Base-by-base conservation (phyloP, 1,284 basidiomycete genomes). In the Trametes versicolor region DNA sequence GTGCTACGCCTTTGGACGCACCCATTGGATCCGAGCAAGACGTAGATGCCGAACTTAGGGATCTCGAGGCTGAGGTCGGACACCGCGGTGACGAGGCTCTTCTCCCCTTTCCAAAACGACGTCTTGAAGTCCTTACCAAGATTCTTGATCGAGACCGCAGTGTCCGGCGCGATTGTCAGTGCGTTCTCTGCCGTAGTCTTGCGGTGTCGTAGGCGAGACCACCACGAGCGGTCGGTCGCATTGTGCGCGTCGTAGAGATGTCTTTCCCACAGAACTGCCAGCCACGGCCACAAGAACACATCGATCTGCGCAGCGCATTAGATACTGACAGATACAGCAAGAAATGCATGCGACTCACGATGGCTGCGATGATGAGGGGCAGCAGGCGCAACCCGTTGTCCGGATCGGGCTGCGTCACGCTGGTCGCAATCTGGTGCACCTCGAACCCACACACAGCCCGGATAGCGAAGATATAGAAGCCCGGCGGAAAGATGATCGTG, bases 11-110 rank as follows among this genome's bases (percentile, higher is more conserved):
- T 41, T 41, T 9, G 39, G 17, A 17, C 84, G 43, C 50, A 87
- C 88, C 90, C 90, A 67, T 92, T 92, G 1, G 88, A 87, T 15
- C 92, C 93, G 5, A 94, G 79, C 8, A 94, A 78, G 17, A 93
- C 91, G 70, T 89, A 93, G 39, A 94, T 92, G 10, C 90, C 91
- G 17, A 79, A 81, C 69, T 87, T 86, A 1, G 90, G 91, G 8
- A 93, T 83, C 64, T 88, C 83, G 55, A 93, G 75, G 0, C 86
- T 86, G 27, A 93, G 82, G 68, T 91, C 86, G 2, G 79, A 78
- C 23, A 93, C 83, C 0, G 91, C 91, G 0, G 83, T 86, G 13
- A 92, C 84, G 5, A 73, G 62, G 39, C 77, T 76, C 52, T 81
- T 81, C 62, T 77, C 74, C 21, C 71, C 72, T 41, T 68, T 71